Conservation (phyloP, 139 green algal species). For the Coelastrella sp. region DNA sequence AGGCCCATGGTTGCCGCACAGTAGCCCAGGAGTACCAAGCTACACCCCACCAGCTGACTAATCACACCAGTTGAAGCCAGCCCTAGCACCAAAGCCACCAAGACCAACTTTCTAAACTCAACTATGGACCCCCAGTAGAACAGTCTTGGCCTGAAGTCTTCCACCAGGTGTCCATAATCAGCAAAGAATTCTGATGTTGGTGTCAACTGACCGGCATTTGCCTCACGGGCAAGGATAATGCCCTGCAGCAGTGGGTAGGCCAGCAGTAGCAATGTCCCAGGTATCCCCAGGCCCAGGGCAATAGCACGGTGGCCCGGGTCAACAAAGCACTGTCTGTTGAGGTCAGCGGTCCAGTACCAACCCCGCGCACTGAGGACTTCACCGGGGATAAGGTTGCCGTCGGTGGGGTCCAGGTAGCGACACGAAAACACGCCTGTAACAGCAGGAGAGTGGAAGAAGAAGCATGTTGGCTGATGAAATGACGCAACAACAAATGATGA, state of each 20-base stretch:
- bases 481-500: no score
- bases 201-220: background rate
- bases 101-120: conserved; percentile 39
- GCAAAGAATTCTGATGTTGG: conserved; percentile 17
- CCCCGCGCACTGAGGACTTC: conserved; percentile 8
- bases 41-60: conserved; percentile 40
- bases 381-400: background rate
- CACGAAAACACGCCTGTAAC: conserved; percentile 34
- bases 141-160: conserved; percentile 38
- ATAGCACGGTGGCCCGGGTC: background rate
- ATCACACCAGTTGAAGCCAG: conserved; percentile 18
- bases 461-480: no score
- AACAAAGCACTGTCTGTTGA: conserved; percentile 17
- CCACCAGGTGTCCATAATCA: conserved; percentile 20
- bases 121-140: conserved; percentile 44
- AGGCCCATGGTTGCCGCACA: conserved; percentile 29
- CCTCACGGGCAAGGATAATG: background rate
- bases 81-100: conserved; percentile 34
- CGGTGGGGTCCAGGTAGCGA: conserved; percentile 12
- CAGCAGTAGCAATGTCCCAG: conserved; percentile 12
- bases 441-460: no score
- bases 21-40: conserved; percentile 24
- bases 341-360: conserved; percentile 36
- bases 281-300: conserved; percentile 5
- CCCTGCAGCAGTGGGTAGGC: conserved; percentile 27